These are phyloP conservation scores for Calonectria naviculata DNA, from an alignment of 2,329 filamentous ascomycete genomes.

Conservation along the genomic window DNA sequence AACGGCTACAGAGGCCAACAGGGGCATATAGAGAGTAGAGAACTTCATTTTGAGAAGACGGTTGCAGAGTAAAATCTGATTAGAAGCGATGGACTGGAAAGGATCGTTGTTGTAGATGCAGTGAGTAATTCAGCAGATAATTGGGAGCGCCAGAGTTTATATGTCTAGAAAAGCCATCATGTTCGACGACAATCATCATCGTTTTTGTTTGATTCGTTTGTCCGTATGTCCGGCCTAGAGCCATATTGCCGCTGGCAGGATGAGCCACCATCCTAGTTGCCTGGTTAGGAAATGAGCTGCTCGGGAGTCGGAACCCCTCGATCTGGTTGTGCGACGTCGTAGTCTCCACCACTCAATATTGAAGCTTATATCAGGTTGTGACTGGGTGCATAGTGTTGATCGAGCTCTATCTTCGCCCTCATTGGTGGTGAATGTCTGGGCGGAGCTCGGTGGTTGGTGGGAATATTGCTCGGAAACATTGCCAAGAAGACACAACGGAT, in stretches of 20 bases:
- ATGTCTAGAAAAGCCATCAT: background rate
- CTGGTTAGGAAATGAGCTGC: background rate
- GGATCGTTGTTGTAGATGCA: background rate
- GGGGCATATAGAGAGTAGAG: background rate
- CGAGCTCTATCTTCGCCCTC: background rate
- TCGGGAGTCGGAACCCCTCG: background rate
- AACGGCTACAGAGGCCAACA: constrained; percentile 30
- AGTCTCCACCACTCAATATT: constrained; percentile 3
- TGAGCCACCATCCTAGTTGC: background rate
- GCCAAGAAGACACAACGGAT: background rate
- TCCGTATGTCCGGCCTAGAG: too few relatives aligned
- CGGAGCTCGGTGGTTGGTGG: background rate
- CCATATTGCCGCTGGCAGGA: background rate
- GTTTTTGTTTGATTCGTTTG: background rate
- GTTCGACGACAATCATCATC: too few relatives aligned
- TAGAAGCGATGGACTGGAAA: background rate
- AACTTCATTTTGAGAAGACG: background rate
- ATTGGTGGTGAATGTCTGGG: background rate
- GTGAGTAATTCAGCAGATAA: background rate
- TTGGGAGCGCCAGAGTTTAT: background rate
- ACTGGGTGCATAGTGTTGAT: background rate
- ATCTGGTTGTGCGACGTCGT: background rate
- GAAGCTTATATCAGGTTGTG: background rate
- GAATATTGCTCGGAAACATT: background rate
- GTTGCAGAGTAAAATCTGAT: too few relatives aligned